Percentiles rank a stretch among this genome's conserved stretches.
Conservation (phyloP, 345 rosid species). For the Euphorbia lathyris region DNA sequence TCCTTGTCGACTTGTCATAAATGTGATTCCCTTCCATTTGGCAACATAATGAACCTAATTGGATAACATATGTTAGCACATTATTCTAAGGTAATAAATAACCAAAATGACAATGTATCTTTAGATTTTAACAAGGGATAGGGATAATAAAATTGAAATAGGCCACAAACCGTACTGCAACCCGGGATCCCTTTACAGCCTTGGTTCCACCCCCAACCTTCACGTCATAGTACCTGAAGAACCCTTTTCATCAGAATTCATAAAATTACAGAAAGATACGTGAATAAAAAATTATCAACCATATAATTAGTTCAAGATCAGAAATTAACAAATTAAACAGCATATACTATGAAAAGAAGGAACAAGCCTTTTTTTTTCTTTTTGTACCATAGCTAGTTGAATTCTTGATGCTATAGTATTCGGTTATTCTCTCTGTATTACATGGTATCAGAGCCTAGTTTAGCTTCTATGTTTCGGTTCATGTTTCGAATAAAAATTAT, state of each 20-base stretch:
- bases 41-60: conserved; percentile 91
- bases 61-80: conserved; percentile 5
- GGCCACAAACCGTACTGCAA: conserved; percentile 93
- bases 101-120: neutral
- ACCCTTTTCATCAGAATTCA: conserved; percentile 19
- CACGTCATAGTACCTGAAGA: conserved; percentile 82
- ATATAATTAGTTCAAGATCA: neutral
- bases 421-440: no score
- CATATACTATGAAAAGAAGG: neutral
- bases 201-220: conserved; percentile 74
- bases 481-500: no score
- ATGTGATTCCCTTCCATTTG: conserved; percentile 89
- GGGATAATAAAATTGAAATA: conserved; percentile 36
- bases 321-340: neutral
- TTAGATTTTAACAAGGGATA: neutral
- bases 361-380: no score
- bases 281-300: neutral
- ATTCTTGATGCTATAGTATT: no score
- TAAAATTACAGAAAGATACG: conserved; percentile 4
- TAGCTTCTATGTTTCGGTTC: no score
- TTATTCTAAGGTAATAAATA: neutral
- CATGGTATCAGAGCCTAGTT: no score
- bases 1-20: conserved; percentile 98
- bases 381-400: neutral
- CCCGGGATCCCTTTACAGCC: conserved; percentile 91